These are phyloP conservation scores for Pythium brachiatum DNA, from an alignment of 352 stramenopile species.

Conservation along the genomic window DNA sequence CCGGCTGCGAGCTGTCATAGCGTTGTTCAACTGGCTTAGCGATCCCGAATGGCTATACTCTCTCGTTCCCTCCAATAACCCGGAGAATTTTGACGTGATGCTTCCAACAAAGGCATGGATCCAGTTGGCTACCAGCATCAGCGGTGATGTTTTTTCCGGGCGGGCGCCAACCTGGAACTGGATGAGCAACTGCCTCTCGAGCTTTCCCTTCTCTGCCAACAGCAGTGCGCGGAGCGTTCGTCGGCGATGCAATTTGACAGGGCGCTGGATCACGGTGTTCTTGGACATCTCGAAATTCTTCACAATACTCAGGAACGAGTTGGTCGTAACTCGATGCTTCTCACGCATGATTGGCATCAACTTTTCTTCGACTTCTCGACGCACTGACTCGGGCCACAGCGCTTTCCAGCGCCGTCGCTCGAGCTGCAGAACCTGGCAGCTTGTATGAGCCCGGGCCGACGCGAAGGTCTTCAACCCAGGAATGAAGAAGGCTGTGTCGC, in stretches of 20 bases:
- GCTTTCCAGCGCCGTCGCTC: conserved; percentile 39
- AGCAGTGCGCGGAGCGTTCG: not conserved
- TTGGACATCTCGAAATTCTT: conserved; percentile 19
- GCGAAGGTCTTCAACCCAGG: conserved; percentile 35
- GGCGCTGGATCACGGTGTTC: conserved; percentile 30
- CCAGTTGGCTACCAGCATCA: not conserved
- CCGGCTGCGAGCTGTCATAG: not conserved
- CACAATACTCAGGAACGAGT: conserved; percentile 9
- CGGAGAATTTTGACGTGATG: conserved; percentile 60
- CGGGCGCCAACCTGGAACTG: not conserved
- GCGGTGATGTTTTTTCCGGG: not conserved
- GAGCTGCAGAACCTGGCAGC: conserved; percentile 55
- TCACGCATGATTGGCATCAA: conserved; percentile 28
- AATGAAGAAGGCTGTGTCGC: conserved; percentile 60
- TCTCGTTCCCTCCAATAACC: conserved; percentile 39
- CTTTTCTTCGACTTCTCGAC: conserved; percentile 33
- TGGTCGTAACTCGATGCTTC: conserved; percentile 6
- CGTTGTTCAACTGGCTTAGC: not conserved
- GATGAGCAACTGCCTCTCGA: conserved; percentile 5
- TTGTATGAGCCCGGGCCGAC: conserved; percentile 39
- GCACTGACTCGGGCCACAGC: conserved; percentile 42
- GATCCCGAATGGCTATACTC: not conserved
- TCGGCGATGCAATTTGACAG: conserved; percentile 26
- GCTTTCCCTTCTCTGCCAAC: conserved; percentile 17
- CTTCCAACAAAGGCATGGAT: conserved; percentile 37